Percentiles rank a stretch among this genome's conserved stretches.
These are phyloP conservation scores for Hyaloperonospora brassicae DNA, from an alignment of 352 stramenopile genomes.

Conservation along the genomic window DNA sequence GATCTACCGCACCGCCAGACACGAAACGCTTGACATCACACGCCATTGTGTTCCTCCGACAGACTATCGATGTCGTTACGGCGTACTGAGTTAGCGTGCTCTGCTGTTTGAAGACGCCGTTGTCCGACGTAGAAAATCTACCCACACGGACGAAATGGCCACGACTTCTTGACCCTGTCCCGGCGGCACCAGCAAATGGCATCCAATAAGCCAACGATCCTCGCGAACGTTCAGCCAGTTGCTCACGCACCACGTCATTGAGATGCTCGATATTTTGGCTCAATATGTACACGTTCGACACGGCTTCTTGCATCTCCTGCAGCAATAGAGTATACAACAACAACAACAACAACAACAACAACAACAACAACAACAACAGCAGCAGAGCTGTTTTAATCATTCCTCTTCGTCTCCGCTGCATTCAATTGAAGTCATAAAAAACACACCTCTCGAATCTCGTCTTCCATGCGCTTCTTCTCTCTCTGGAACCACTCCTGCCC, in stretches of 20 bases:
- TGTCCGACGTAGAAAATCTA: conserved; percentile 55
- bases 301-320: conserved; percentile 71
- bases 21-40: too few species aligned
- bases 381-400: not conserved
- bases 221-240: too few species aligned
- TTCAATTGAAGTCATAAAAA: not conserved
- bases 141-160: conserved; percentile 64
- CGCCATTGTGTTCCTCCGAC: too few species aligned
- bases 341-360: not conserved
- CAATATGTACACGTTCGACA: conserved; percentile 76
- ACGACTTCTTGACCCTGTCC: conserved; percentile 63
- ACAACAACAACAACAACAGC: not conserved
- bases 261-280: conserved; percentile 77
- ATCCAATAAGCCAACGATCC: not conserved
- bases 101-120: conserved; percentile 17
- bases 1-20: too few species aligned
- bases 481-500: conserved; percentile 54
- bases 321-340: conserved; percentile 1
- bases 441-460: conserved; percentile 60
- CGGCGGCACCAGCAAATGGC: not conserved
- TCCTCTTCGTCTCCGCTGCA: not conserved
- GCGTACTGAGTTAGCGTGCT: too few species aligned
- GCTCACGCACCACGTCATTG: conserved; percentile 56
- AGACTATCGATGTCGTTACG: too few species aligned
- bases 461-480: conserved; percentile 61